Conservation (phyloP, 352 stramenopile species). For the Globisporangium acanthophoron region DNA sequence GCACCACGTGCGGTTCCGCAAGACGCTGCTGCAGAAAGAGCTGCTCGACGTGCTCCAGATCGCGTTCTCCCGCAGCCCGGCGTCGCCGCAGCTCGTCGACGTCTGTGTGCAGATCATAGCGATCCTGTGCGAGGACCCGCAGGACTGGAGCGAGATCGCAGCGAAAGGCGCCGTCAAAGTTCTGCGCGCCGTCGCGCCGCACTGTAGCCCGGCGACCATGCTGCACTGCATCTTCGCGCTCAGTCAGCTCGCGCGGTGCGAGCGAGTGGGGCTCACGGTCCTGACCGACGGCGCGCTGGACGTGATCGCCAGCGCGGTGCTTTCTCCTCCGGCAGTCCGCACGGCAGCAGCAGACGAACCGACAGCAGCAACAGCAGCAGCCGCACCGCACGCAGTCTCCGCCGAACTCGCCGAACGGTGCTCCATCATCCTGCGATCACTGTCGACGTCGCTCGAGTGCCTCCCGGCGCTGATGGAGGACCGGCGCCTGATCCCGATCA, state of each 20-base stretch:
- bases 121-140: constrained; percentile 56
- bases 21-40: constrained; percentile 47
- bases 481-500: constrained; percentile 42
- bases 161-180: constrained; percentile 47
- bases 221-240: constrained; percentile 57
- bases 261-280: constrained; percentile 35
- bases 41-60: constrained; percentile 42
- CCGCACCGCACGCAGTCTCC: background rate
- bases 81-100: constrained; percentile 35
- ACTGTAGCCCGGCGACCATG: constrained; percentile 23
- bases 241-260: constrained; percentile 55
- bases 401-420: constrained; percentile 47
- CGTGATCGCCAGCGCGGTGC: constrained; percentile 38
- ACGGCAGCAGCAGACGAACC: background rate
- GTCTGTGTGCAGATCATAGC: constrained; percentile 64
- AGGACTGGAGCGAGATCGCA: constrained; percentile 46
- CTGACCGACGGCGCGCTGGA: constrained; percentile 55
- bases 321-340: background rate
- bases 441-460: constrained; percentile 49
- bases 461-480: constrained; percentile 48
- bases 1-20: constrained; percentile 52
- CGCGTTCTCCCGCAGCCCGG: constrained; percentile 24
- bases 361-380: background rate
- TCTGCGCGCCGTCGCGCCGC: constrained; percentile 36
- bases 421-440: constrained; percentile 58